Conservation (phyloP, 805 yeast genomes). For the Spathaspora boniae region DNA sequence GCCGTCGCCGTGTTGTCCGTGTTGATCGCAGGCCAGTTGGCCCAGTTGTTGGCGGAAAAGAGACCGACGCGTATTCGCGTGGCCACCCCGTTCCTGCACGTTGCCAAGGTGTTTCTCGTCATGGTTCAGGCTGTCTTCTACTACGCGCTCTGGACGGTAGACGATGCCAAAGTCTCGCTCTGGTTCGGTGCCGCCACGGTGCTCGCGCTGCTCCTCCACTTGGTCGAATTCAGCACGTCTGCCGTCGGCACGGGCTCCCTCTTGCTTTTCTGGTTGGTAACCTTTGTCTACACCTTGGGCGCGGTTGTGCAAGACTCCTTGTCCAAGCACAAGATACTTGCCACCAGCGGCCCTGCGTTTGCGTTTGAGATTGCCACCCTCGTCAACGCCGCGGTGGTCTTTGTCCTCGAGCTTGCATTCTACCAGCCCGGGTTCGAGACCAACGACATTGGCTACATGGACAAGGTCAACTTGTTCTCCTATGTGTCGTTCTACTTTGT, state of each 20-base stretch:
- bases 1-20: constrained; percentile 8
- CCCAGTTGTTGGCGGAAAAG: constrained; percentile 11
- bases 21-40: constrained; percentile 12
- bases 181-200: too few relatives aligned
- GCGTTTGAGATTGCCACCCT: constrained; percentile 13
- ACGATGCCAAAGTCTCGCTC: constrained; percentile 1
- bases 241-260: constrained; percentile 36
- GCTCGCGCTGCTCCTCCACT: constrained; percentile 40
- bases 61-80: constrained; percentile 16
- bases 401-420: constrained; percentile 14
- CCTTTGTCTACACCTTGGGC: constrained; percentile 10
- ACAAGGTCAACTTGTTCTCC: constrained; percentile 20
- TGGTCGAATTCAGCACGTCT: constrained; percentile 40
- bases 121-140: constrained; percentile 14
- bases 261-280: constrained; percentile 36
- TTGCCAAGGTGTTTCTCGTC: constrained; percentile 15
- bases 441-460: constrained; percentile 22
- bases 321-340: constrained; percentile 16
- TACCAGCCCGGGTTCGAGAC: constrained; percentile 20
- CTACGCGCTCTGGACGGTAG: constrained; percentile 1
- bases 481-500: constrained; percentile 25
- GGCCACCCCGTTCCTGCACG: constrained; percentile 10
- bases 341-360: constrained; percentile 9
- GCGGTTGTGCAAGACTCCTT: constrained; percentile 17
- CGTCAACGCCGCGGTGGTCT: constrained; percentile 15